Evolutionary conservation across 2,329 filamentous ascomycete genomes (phyloP), one percentile per base, ranked within the genome.

Genomic region (Coniella lustricola): DNA sequence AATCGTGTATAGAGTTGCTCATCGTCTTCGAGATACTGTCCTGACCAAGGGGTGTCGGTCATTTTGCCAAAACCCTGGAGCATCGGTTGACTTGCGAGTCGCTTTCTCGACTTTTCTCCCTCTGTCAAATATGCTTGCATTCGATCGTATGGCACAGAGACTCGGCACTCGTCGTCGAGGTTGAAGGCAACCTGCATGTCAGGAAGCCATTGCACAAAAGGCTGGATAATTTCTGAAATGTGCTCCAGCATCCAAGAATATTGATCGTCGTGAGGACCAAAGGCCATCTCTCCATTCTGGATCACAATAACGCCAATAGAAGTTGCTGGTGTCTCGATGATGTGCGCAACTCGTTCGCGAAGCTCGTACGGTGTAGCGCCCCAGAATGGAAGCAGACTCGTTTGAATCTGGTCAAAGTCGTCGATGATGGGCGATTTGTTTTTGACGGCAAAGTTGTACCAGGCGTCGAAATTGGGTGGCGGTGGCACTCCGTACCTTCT

Each of bases 161-260:
- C 38, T n/a, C 38, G 38, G 10, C 38, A 41, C 22, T 41, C 38
- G 38, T 41, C 38, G 38, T 41, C 38, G 4, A 41, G 38, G 12
- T 41, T 41, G 38, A 41, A 41, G 16, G 38, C 38, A 13, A 41
- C 38, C 38, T 41, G 38, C 38, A 41, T 40, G 29, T 41, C 14
- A 5, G 38, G 38, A 12, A 41, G 38, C 38, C 38, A 41, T 7
- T 41, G 38, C 5, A 13, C 22, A 16, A 41, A 41, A 18, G 38
- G 38, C n/a, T 41, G 14, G 2, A 41, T 41, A n/a, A 41, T 41
- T 25, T 41, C 38, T n/a, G 38, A 21, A 9, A 41, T 41, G 21
- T 41, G 38, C 20, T 41, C 38, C 3, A 41, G 22, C 38, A 41
- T 41, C 38, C 38, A 41, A 9, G n/a, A 29, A 16, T 41, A 41